Evolutionary conservation across 805 yeast genomes (phyloP).

Genomic region (Candida insectalens): DNA sequence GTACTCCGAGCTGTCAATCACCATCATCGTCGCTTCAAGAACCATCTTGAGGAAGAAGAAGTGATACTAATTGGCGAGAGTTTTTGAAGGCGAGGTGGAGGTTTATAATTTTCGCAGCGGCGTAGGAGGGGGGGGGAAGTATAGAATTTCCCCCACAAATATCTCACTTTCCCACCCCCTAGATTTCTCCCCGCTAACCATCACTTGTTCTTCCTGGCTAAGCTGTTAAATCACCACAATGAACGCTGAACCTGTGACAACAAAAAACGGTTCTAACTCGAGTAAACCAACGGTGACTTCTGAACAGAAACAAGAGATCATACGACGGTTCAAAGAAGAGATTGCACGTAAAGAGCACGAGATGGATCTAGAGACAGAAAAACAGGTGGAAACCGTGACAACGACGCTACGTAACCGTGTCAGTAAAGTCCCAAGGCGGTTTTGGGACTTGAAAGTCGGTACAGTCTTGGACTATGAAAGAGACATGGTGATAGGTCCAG

Average conservation of each 20-base stretch:
- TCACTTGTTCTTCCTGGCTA: not conserved
- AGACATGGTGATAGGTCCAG: constrained; percentile 13
- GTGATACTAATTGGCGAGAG: not conserved
- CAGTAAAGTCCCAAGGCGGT: constrained; percentile 36
- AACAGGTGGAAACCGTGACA: constrained; percentile 18
- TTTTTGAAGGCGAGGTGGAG: constrained; percentile 1
- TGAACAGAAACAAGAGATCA: constrained; percentile 27
- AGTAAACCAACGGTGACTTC: no score
- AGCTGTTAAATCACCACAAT: constrained; percentile 12
- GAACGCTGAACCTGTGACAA: constrained; percentile 24
- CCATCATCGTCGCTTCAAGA: constrained; percentile 91
- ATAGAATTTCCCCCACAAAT: not conserved
- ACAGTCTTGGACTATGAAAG: constrained; percentile 38
- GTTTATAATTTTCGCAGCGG: constrained; percentile 11
- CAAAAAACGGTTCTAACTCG: no score
- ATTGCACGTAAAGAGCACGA: constrained; percentile 8
- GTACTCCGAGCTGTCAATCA: constrained; percentile 91
- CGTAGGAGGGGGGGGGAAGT: no score
- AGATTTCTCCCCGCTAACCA: constrained; percentile 2
- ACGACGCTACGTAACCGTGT: constrained; percentile 31
- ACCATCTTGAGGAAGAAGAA: constrained; percentile 44
- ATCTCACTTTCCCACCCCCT: constrained; percentile 4
- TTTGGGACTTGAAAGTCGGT: constrained; percentile 38
- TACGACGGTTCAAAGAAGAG: constrained; percentile 18
- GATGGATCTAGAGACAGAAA: constrained; percentile 13